phyloP scores from a whole-genome alignment of 2,329 filamentous ascomycete genomes.

The Phoma sp. region DNA sequence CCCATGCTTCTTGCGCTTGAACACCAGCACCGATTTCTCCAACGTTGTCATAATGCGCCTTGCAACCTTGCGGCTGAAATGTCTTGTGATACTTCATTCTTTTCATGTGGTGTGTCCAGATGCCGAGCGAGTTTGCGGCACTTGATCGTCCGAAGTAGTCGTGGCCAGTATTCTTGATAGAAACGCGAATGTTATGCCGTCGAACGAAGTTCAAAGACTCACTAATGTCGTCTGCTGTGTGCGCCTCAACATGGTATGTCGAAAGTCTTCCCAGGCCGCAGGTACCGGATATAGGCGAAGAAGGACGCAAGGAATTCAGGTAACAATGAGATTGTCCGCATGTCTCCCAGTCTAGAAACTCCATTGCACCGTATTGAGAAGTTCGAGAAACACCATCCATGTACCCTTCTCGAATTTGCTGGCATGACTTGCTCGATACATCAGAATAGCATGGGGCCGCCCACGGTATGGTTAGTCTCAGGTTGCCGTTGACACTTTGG shows the following conservation, averaged over 20 bases:
- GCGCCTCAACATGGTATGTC: slow-evolving; percentile 42
- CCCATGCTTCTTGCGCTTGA: slow-evolving; percentile 46
- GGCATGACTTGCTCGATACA: slow-evolving; percentile 29
- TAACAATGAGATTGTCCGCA: slow-evolving; percentile 41
- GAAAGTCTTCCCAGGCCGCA: slow-evolving; percentile 45
- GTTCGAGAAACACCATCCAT: slow-evolving; percentile 35
- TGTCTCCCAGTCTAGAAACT: slow-evolving; percentile 46
- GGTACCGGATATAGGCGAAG: slow-evolving; percentile 31
- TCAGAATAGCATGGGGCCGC: slow-evolving; percentile 39
- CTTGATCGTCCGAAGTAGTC: slow-evolving; percentile 47
- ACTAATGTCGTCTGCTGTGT: slow-evolving; percentile 33
- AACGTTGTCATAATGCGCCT: slow-evolving; percentile 38
- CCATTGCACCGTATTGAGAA: slow-evolving; percentile 42
- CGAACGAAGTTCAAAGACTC: slow-evolving; percentile 38
- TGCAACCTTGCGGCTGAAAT: slow-evolving; percentile 36
- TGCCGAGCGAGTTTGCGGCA: slow-evolving; percentile 41
- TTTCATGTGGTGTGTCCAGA: slow-evolving; percentile 48
- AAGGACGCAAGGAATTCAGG: slow-evolving; percentile 35
- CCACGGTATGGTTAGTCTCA: slow-evolving; percentile 40
- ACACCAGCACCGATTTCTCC: slow-evolving; percentile 45
- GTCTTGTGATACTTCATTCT: slow-evolving; percentile 33
- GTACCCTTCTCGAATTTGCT: slow-evolving; percentile 29
- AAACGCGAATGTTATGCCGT: slow-evolving; percentile 41
- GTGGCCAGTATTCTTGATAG: slow-evolving; percentile 48
- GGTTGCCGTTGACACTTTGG: slow-evolving; percentile 37